These are phyloP conservation scores for Trichoderma gamsii DNA, from an alignment of 495 filamentous ascomycete genomes.

Conservation along the genomic window DNA sequence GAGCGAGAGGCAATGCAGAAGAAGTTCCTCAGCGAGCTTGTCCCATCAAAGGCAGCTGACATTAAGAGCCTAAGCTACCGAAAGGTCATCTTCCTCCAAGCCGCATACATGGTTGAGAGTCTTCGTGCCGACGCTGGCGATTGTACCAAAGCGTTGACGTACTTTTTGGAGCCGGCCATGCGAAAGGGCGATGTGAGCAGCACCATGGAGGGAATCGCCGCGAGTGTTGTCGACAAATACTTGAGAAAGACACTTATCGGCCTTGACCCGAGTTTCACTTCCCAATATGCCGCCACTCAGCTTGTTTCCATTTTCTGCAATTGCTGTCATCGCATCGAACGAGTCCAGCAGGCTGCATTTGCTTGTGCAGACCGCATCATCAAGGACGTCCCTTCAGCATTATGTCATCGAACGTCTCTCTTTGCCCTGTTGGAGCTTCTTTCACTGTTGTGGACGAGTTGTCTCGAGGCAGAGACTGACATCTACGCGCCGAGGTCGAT, in stretches of 20 bases:
- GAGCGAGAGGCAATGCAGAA: slow-evolving; percentile 78
- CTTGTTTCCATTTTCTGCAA: slow-evolving; percentile 75
- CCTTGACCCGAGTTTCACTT: slow-evolving; percentile 65
- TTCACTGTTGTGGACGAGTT: slow-evolving; percentile 89
- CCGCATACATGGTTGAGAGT: slow-evolving; percentile 77
- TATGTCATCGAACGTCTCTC: slow-evolving; percentile 82
- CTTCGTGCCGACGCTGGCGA: slow-evolving; percentile 76
- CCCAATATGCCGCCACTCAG: slow-evolving; percentile 80
- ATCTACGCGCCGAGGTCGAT: slow-evolving; percentile 81
- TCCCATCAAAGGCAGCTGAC: slow-evolving; percentile 68
- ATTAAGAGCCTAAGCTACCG: slow-evolving; percentile 77
- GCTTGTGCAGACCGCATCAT: slow-evolving; percentile 80
- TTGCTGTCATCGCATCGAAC: slow-evolving; percentile 86
- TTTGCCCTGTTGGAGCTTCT: slow-evolving; percentile 89
- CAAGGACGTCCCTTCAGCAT: slow-evolving; percentile 71
- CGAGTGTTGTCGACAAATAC: slow-evolving; percentile 66
- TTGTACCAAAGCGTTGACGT: slow-evolving; percentile 78
- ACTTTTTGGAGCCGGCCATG: slow-evolving; percentile 88
- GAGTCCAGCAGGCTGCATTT: slow-evolving; percentile 78
- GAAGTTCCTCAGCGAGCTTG: slow-evolving; percentile 58
- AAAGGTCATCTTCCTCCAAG: slow-evolving; percentile 83
- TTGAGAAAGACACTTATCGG: slow-evolving; percentile 64
- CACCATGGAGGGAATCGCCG: slow-evolving; percentile 79
- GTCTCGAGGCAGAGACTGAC: slow-evolving; percentile 87
- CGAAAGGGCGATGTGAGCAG: slow-evolving; percentile 69